Conservation (phyloP, 495 filamentous ascomycete species). For the Penicillium paxilli region DNA sequence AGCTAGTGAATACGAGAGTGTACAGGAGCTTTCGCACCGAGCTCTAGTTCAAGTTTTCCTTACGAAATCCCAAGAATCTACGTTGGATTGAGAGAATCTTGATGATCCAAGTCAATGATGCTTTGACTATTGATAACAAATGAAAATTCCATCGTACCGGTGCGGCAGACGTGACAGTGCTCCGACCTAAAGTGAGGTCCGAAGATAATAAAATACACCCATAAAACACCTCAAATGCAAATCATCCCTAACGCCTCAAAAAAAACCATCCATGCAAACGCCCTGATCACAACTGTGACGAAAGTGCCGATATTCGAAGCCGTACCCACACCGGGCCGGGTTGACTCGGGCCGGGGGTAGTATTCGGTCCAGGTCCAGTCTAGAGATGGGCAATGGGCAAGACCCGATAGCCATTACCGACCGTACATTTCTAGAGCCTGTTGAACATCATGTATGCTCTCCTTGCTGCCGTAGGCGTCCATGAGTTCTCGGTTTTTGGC, state of each 20-base stretch:
- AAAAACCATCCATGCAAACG: neutral
- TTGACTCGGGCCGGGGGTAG: neutral
- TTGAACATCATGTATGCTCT: slow-evolving; percentile 56
- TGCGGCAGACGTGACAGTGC: too few relatives aligned
- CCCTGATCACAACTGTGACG: neutral
- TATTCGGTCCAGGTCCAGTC: too few relatives aligned
- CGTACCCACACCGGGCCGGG: neutral
- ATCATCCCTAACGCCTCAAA: neutral
- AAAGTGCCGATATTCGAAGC: neutral
- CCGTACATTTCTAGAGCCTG: slow-evolving; percentile 55
- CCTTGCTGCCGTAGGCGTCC: slow-evolving; percentile 62
- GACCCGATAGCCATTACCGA: too few relatives aligned
- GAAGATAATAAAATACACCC: neutral
- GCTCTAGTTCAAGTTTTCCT: too few relatives aligned
- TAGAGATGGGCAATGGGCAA: too few relatives aligned
- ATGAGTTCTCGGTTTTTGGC: slow-evolving; percentile 37
- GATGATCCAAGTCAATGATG: too few relatives aligned
- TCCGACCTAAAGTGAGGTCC: too few relatives aligned
- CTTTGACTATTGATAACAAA: too few relatives aligned
- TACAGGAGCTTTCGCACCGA: too few relatives aligned
- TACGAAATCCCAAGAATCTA: too few relatives aligned
- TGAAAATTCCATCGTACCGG: neutral
- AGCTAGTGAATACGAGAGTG: too few relatives aligned
- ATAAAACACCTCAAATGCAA: neutral
- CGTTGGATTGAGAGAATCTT: too few relatives aligned